Evolutionary conservation across 192 early-diverging fungal species (phyloP), one percentile per base, ranked within the genome.

Genomic region (Borealophlyctis nickersoniae): DNA sequence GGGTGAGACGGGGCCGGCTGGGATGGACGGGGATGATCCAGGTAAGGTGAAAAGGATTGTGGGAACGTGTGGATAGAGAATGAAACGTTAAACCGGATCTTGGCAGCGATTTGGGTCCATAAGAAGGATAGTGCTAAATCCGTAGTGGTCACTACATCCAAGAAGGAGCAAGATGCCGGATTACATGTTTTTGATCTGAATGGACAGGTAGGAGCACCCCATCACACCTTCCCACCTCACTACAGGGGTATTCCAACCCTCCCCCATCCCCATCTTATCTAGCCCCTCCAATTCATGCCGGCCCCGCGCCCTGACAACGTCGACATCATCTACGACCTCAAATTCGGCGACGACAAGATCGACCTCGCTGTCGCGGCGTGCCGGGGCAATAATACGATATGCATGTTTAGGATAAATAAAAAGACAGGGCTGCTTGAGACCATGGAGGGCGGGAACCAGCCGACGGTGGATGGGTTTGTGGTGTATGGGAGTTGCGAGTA

Each of bases 401-500:
- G 64, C 39, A 34, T 66, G 32, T 58, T 23, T 23, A 58, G 58
- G 36, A 66, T 66, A 30, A 33, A 57, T 9, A 27, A 57, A 30
- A 23, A 57, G 11, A 33, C 52, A 31, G 64, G 64, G 26, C 16
- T 22, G 33, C 39, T 66, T 9, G 22, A 58, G 30, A 39, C 11
- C 1, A 66, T 66, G 28, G 27, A 5, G 5, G 64, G 64, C 27
- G 64, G 64, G 26, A 28, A 9, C 1, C 64, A 66, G 31, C 53
- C 53, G 11, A 59, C 56, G 24, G 13, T 2, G 27, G 23, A 14
- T 5, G 56, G 56, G 31, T 66, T 58, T 30, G 28, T 31, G 56
- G 64, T 66, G 13, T 66, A 66, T 27, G 64, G 64, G 7, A 59
- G 55, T 22, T 66, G 64, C 45, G 64, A 59, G 31, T 66, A 66